Conservation (phyloP, 768 basidiomycete genomes). For the Porpolomopsis calyptriformis region DNA sequence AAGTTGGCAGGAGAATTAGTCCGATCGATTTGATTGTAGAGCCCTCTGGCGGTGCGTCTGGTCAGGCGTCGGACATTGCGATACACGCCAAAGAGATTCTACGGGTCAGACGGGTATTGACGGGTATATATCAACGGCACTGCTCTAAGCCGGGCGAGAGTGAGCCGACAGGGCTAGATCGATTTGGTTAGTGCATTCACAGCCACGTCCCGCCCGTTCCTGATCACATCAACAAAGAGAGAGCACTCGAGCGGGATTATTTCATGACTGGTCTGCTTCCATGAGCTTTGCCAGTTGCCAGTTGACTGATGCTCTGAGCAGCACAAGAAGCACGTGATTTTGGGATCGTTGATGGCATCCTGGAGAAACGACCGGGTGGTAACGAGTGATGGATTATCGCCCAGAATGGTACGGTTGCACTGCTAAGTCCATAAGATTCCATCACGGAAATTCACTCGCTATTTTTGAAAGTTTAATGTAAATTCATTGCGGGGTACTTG, state of each 20-base stretch:
- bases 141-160: conserved; percentile 61
- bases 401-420: background rate
- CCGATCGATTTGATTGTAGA: conserved; percentile 37
- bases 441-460: no score
- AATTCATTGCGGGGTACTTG: no score
- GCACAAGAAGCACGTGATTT: conserved; percentile 85
- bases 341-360: conserved; percentile 87
- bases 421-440: no score
- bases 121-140: conserved; percentile 82
- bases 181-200: conserved; percentile 55
- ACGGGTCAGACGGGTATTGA: conserved; percentile 72
- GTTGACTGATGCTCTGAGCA: conserved; percentile 20
- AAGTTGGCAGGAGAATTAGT: background rate
- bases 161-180: conserved; percentile 49
- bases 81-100: conserved; percentile 96
- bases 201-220: conserved; percentile 15
- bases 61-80: conserved; percentile 95
- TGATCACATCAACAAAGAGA: conserved; percentile 40
- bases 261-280: conserved; percentile 72
- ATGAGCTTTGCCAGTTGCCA: conserved; percentile 13
- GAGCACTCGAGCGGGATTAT: conserved; percentile 86
- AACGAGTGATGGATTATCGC: conserved; percentile 26
- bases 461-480: no score
- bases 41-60: conserved; percentile 91
- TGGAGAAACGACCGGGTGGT: conserved; percentile 69